These are phyloP conservation scores for Ophiorrhiza pumila DNA, from an alignment of 257 asterid species.

Conservation along the genomic window DNA sequence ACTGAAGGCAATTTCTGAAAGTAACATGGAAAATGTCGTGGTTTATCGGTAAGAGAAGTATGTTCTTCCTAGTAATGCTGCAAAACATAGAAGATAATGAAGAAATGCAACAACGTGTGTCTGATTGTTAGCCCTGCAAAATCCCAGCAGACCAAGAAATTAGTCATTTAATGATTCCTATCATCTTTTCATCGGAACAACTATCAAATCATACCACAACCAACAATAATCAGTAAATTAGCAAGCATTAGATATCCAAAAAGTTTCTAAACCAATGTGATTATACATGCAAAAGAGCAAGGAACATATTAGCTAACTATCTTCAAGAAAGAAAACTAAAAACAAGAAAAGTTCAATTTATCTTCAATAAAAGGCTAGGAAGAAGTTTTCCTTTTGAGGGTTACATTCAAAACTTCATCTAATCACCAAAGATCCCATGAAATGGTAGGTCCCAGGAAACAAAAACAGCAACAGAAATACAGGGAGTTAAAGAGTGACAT, in stretches of 20 bases:
- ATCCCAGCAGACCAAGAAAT: background rate
- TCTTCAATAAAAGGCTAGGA: background rate
- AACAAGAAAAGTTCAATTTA: background rate
- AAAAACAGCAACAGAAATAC: background rate
- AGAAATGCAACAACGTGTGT: background rate
- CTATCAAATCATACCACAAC: background rate
- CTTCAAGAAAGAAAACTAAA: background rate
- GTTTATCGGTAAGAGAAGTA: background rate
- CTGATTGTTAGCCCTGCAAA: background rate
- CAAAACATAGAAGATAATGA: conserved; percentile 3
- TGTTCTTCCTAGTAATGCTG: conserved; percentile 3
- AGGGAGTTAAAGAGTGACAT: background rate
- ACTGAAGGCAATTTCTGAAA: conserved; percentile 2
- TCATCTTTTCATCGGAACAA: background rate
- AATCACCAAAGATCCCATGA: background rate
- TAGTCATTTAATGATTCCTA: background rate
- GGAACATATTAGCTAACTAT: background rate
- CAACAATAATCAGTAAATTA: background rate
- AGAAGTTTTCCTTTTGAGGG: background rate
- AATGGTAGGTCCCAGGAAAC: background rate
- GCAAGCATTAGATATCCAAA: background rate
- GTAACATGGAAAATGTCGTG: conserved; percentile 4
- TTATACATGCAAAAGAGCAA: background rate
- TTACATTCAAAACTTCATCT: background rate
- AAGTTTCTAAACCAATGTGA: background rate